Percentiles rank a stretch among this genome's conserved stretches.
phyloP scores from a whole-genome alignment of 768 basidiomycete genomes.

The Tubosaeta sp. region DNA sequence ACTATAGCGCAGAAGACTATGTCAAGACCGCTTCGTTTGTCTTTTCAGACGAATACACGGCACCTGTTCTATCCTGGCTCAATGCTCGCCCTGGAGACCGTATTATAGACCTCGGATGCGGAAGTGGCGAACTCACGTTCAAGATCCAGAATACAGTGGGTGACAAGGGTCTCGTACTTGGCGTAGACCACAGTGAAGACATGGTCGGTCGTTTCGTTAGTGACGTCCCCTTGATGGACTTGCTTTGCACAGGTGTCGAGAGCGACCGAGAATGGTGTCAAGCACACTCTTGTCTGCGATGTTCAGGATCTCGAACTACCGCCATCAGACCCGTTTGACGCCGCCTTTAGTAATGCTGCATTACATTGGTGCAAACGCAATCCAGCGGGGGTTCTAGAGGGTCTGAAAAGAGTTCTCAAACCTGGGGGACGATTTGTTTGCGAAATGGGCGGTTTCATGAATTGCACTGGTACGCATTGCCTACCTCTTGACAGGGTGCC shows the following conservation, averaged over 20 bases:
- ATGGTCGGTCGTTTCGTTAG: slow-evolving; percentile 51
- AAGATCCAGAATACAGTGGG: slow-evolving; percentile 52
- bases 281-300: slow-evolving; percentile 49
- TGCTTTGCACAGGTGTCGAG: slow-evolving; percentile 44
- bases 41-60: slow-evolving; percentile 48
- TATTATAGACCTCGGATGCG: slow-evolving; percentile 78
- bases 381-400: slow-evolving; percentile 60
- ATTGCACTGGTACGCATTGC: slow-evolving; percentile 51
- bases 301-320: slow-evolving; percentile 45
- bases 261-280: slow-evolving; percentile 44
- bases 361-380: slow-evolving; percentile 84
- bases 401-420: slow-evolving; percentile 58
- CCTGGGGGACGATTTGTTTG: slow-evolving; percentile 67
- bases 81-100: slow-evolving; percentile 61
- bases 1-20: slow-evolving; percentile 61
- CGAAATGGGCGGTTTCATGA: slow-evolving; percentile 78
- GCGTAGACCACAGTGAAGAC: slow-evolving; percentile 63
- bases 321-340: slow-evolving; percentile 50
- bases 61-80: slow-evolving; percentile 56
- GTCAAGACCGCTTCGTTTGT: slow-evolving; percentile 66
- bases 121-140: slow-evolving; percentile 73
- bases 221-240: neutral
- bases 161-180: slow-evolving; percentile 53
- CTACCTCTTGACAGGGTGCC: neutral
- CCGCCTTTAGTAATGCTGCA: slow-evolving; percentile 75